phyloP scores from a whole-genome alignment of 768 basidiomycete genomes.

The Pisolithus sp. region DNA sequence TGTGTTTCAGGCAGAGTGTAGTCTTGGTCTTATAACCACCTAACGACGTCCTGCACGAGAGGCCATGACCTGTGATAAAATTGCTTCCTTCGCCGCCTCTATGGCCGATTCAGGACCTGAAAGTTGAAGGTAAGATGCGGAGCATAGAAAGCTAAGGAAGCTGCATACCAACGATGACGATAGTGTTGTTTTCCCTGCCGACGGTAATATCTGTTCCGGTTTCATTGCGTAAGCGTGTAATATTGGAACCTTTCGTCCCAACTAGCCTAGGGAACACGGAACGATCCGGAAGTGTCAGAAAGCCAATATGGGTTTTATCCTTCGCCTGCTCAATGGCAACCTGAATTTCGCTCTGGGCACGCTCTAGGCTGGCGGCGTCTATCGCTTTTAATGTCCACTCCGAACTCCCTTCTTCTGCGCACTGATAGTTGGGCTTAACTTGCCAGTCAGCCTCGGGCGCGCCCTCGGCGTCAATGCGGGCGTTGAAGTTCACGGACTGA shows the following conservation, averaged over 20 bases:
- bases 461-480: conserved; percentile 73
- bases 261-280: conserved; percentile 90
- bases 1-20: not conserved
- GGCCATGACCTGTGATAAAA: conserved; percentile 51
- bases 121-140: conserved; percentile 5
- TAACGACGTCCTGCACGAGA: conserved; percentile 17
- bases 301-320: conserved; percentile 72
- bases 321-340: conserved; percentile 69
- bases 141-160: not conserved
- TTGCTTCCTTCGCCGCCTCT: conserved; percentile 68
- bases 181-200: conserved; percentile 79
- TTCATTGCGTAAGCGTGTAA: conserved; percentile 79
- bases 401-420: conserved; percentile 76
- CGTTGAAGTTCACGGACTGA: conserved; percentile 35
- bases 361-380: conserved; percentile 71
- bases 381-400: conserved; percentile 81
- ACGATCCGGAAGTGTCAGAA: conserved; percentile 77
- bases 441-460: conserved; percentile 60
- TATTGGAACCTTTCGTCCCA: conserved; percentile 85
- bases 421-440: conserved; percentile 69
- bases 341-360: conserved; percentile 59
- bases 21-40: not conserved
- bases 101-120: conserved; percentile 66
- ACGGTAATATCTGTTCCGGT: conserved; percentile 92
- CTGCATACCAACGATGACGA: conserved; percentile 76